Conservation (phyloP, 371 early-diverging fungal species). For the Actinomortierella ambigua region DNA sequence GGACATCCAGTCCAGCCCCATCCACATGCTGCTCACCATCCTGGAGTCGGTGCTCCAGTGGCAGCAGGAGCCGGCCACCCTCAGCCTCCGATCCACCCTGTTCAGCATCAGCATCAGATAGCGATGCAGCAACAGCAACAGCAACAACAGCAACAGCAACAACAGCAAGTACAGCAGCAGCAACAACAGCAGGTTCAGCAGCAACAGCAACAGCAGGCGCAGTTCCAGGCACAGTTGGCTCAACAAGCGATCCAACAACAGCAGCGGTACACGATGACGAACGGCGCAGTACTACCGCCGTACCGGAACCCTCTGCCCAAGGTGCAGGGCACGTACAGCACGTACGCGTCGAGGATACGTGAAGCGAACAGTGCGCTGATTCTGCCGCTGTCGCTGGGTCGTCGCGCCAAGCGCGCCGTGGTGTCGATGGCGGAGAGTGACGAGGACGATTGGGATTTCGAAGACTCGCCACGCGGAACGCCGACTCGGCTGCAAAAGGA, state of each 20-base stretch:
- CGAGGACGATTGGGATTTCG: slow-evolving; percentile 46
- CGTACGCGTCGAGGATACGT: slow-evolving; percentile 47
- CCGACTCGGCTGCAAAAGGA: slow-evolving; percentile 25
- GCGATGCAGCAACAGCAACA: slow-evolving; percentile 5
- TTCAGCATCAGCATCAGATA: slow-evolving; percentile 6
- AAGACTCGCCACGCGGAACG: slow-evolving; percentile 39
- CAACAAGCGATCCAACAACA: slow-evolving; percentile 8
- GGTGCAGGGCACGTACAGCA: slow-evolving; percentile 38
- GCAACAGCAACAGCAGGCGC: slow-evolving; percentile 11
- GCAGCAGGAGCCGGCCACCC: neutral
- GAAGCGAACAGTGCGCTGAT: slow-evolving; percentile 44
- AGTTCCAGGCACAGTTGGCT: slow-evolving; percentile 9
- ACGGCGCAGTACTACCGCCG: neutral
- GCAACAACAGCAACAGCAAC: neutral
- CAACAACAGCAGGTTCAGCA: too few relatives aligned
- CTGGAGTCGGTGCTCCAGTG: neutral
- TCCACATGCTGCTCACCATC: slow-evolving; percentile 1
- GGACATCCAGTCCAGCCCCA: slow-evolving; percentile 2
- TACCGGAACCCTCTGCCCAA: slow-evolving; percentile 16
- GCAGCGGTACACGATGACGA: slow-evolving; percentile 6
- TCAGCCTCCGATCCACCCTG: slow-evolving; percentile 3
- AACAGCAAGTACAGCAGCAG: slow-evolving; percentile 2
- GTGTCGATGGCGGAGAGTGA: slow-evolving; percentile 42
- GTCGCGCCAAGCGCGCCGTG: slow-evolving; percentile 33
- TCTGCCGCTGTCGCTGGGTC: slow-evolving; percentile 34